phyloP scores from a whole-genome alignment of 2,329 filamentous ascomycete genomes.

The Blastomyces emzantsi region DNA sequence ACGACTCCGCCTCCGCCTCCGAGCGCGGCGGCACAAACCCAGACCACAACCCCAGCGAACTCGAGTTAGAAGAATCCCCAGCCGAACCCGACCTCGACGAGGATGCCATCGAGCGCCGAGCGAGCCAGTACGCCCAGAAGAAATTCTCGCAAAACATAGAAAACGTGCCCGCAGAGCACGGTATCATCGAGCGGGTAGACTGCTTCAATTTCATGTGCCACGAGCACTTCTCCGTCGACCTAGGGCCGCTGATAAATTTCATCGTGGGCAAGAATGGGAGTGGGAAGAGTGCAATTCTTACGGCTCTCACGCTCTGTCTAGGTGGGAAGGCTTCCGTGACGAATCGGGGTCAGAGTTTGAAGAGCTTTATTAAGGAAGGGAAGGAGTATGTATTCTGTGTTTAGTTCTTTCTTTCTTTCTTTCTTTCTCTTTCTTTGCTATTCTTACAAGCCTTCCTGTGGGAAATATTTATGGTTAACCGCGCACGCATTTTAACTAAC shows the following conservation, averaged over 20 bases:
- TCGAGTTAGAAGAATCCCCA: constrained; percentile 26
- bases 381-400: constrained; percentile 49
- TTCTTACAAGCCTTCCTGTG: background rate
- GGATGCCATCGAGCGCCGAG: constrained; percentile 45
- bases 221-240: constrained; percentile 63
- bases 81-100: constrained; percentile 38
- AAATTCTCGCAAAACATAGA: constrained; percentile 47
- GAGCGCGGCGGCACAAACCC: background rate
- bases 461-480: background rate
- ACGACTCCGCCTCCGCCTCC: background rate
- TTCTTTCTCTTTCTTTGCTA: background rate
- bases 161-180: constrained; percentile 70
- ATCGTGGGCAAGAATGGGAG: constrained; percentile 97
- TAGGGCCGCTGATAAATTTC: constrained; percentile 97
- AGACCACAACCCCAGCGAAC: constrained; percentile 19
- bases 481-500: background rate
- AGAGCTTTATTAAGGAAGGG: constrained; percentile 85
- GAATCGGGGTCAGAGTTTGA: constrained; percentile 82
- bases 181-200: constrained; percentile 78
- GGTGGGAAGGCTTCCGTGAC: constrained; percentile 89
- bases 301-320: constrained; percentile 86
- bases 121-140: constrained; percentile 54
- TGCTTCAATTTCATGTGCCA: constrained; percentile 98
- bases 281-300: constrained; percentile 92
- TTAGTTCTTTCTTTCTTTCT: background rate